These are phyloP conservation scores for Fusarium brevicatenulatum DNA, from an alignment of 2,329 filamentous ascomycete species.

Conservation along the genomic window DNA sequence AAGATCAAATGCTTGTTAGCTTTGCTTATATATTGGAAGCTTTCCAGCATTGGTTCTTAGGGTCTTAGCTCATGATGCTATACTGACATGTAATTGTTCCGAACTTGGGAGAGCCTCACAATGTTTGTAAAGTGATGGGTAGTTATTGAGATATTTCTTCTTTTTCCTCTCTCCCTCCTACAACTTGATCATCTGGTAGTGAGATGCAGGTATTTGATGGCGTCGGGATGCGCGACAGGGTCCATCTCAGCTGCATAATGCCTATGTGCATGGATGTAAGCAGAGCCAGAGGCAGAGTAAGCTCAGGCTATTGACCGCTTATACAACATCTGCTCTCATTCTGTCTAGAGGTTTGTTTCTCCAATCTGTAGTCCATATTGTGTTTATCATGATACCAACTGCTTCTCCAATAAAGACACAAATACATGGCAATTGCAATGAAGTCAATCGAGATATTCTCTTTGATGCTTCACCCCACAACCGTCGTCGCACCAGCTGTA, in stretches of 20 bases:
- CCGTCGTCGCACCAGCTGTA: constrained; percentile 16
- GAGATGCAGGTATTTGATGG: constrained; percentile 4
- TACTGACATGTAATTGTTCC: not conserved
- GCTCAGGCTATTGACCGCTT: constrained; percentile 8
- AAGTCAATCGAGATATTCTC: constrained; percentile 13
- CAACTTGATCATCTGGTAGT: not conserved
- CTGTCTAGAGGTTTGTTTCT: not conserved
- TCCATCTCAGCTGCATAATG: constrained; percentile 1
- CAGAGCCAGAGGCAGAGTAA: constrained; percentile 6
- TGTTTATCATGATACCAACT: not conserved
- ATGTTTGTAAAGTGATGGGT: too few species aligned
- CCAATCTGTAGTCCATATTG: not conserved
- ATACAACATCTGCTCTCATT: not conserved
- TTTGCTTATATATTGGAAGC: not conserved
- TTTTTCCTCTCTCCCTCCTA: not conserved
- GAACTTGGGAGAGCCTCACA: not conserved
- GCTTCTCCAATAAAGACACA: not conserved
- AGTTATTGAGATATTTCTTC: not conserved
- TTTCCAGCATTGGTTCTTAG: not conserved
- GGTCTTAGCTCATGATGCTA: not conserved
- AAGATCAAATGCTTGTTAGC: not conserved
- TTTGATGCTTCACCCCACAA: constrained; percentile 12
- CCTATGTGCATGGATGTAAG: not conserved
- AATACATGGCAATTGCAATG: not conserved
- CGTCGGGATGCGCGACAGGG: constrained; percentile 9